Percentiles rank a stretch among this genome's conserved stretches.
phyloP scores from a whole-genome alignment of 1,284 basidiomycete genomes.

The Neonothopanus nambi region DNA sequence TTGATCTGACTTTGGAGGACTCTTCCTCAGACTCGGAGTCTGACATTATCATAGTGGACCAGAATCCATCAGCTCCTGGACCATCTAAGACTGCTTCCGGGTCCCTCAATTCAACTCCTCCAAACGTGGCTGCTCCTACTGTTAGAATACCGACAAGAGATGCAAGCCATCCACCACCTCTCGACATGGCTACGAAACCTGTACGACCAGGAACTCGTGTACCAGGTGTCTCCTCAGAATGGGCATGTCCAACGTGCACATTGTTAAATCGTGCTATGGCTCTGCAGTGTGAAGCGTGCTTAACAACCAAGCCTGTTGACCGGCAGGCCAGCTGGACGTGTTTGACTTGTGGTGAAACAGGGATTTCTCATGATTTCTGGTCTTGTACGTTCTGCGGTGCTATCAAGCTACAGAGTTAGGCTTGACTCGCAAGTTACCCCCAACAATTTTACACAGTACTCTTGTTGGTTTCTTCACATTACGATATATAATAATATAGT shows the following conservation, averaged over 20 bases:
- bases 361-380: constrained; percentile 69
- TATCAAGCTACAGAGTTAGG: constrained; percentile 53
- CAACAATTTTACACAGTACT: too few species aligned
- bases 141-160: neutral
- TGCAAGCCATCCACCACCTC: neutral
- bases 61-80: neutral
- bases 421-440: too few species aligned
- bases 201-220: constrained; percentile 3
- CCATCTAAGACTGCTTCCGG: constrained; percentile 2
- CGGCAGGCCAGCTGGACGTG: constrained; percentile 63
- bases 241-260: constrained; percentile 76
- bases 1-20: constrained; percentile 57
- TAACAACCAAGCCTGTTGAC: constrained; percentile 45
- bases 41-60: constrained; percentile 24
- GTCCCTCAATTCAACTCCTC: neutral
- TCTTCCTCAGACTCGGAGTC: constrained; percentile 29
- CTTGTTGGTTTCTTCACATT: too few species aligned
- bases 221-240: constrained; percentile 33
- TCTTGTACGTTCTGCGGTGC: constrained; percentile 72
- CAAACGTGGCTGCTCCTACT: neutral
- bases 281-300: constrained; percentile 67
- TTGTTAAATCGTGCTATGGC: constrained; percentile 56
- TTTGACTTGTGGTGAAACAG: constrained; percentile 61
- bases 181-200: constrained; percentile 1
- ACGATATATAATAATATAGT: too few species aligned